phyloP scores from a whole-genome alignment of 2,329 filamentous ascomycete genomes.

The Gaeumannomyces sp. region DNA sequence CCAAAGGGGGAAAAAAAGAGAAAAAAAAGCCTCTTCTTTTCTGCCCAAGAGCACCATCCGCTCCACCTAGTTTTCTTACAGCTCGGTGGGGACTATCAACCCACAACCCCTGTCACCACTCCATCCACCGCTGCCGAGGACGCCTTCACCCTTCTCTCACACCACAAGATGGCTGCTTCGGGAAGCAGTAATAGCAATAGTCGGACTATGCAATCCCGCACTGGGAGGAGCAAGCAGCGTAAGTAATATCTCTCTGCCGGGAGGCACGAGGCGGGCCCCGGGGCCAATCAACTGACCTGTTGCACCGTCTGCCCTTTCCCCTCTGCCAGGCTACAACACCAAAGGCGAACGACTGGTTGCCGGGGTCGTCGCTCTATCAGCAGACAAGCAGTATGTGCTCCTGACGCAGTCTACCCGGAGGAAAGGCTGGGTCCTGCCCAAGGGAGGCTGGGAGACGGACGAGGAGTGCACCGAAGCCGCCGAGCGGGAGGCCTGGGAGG shows the following conservation, averaged over 20 bases:
- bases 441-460: slow-evolving; percentile 96
- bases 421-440: slow-evolving; percentile 93
- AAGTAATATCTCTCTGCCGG: slow-evolving; percentile 37
- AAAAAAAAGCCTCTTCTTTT: slow-evolving; percentile 13
- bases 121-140: background rate
- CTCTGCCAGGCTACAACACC: slow-evolving; percentile 70
- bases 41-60: slow-evolving; percentile 17
- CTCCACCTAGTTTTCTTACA: background rate
- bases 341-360: slow-evolving; percentile 93
- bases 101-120: background rate
- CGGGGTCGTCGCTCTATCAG: slow-evolving; percentile 82
- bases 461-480: slow-evolving; percentile 83
- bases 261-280: slow-evolving; percentile 12
- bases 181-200: slow-evolving; percentile 20
- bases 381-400: slow-evolving; percentile 81
- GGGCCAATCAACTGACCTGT: slow-evolving; percentile 18
- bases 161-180: slow-evolving; percentile 13
- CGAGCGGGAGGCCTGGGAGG: slow-evolving; percentile 91
- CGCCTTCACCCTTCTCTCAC: background rate
- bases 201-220: slow-evolving; percentile 66
- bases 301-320: slow-evolving; percentile 13
- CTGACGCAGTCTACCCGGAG: slow-evolving; percentile 89
- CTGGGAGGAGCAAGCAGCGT: slow-evolving; percentile 75
- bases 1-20: background rate
- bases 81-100: background rate